Evolutionary conservation across 192 early-diverging fungal species (phyloP).

Genomic region (Coemansia sp.): DNA sequence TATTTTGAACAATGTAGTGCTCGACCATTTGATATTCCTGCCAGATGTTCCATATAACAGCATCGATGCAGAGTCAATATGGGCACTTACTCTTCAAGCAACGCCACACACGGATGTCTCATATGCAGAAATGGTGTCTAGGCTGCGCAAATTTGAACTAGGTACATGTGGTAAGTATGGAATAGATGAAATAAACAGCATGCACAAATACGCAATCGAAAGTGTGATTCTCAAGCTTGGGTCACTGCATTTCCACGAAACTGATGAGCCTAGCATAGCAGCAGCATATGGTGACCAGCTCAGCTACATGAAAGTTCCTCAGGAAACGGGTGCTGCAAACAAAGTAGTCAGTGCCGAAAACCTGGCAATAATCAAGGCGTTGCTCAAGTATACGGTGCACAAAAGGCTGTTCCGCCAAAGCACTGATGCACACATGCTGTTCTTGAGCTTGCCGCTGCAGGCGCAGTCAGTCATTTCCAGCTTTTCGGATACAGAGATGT

Average conservation of each 20-base stretch:
- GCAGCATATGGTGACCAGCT: background rate
- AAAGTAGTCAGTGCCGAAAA: background rate
- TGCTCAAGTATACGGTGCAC: slow-evolving; percentile 7
- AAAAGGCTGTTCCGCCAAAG: background rate
- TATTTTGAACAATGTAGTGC: slow-evolving; percentile 7
- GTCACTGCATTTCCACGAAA: background rate
- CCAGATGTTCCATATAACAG: slow-evolving; percentile 9
- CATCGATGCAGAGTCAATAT: slow-evolving; percentile 10
- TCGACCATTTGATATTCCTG: background rate
- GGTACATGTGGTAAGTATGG: background rate
- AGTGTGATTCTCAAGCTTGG: background rate
- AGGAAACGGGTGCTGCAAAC: background rate
- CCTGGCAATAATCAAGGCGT: slow-evolving; percentile 4
- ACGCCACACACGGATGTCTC: background rate
- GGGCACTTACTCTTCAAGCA: slow-evolving; percentile 1
- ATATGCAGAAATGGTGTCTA: slow-evolving; percentile 5
- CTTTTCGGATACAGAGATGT: background rate
- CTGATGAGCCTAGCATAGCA: background rate
- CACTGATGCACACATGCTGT: background rate
- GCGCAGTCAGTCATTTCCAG: background rate
- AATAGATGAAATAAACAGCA: background rate
- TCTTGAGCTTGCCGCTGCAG: background rate
- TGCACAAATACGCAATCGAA: background rate
- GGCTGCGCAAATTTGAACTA: slow-evolving; percentile 1
- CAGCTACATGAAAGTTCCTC: background rate